Evolutionary conservation across 106 monocot species (phyloP).

Genomic region (Dendrobium officinale): DNA sequence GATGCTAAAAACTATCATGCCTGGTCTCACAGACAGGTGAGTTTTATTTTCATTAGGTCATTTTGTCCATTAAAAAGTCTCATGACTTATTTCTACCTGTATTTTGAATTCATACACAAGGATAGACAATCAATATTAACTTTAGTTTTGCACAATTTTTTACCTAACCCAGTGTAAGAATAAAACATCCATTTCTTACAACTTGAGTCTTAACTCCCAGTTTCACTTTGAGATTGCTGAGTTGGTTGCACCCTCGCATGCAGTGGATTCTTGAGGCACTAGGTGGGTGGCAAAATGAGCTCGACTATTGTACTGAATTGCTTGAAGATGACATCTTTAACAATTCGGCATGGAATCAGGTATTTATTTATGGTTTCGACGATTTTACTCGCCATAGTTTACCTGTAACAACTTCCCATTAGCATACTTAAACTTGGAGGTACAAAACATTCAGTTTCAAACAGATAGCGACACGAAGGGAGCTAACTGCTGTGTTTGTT

Average conservation of each 20-base stretch:
- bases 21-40: slow-evolving; percentile 98
- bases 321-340: slow-evolving; percentile 82
- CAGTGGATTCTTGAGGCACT: slow-evolving; percentile 95
- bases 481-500: background rate
- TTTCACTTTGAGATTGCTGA: background rate
- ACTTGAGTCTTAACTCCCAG: background rate
- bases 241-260: slow-evolving; percentile 8
- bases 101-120: background rate
- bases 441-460: background rate
- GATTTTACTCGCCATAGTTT: background rate
- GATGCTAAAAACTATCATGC: slow-evolving; percentile 99
- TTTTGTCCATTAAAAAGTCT: background rate
- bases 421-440: background rate
- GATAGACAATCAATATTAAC: background rate
- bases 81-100: background rate
- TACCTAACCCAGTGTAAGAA: background rate
- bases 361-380: slow-evolving; percentile 14
- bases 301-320: slow-evolving; percentile 63
- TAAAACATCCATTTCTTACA: background rate
- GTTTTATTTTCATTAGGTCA: background rate
- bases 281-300: slow-evolving; percentile 93
- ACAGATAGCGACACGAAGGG: background rate
- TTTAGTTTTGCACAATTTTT: background rate
- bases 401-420: background rate
- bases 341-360: slow-evolving; percentile 99